Evolutionary conservation across 441 rosid species (phyloP).

Genomic region (Omphalea diandra): DNA sequence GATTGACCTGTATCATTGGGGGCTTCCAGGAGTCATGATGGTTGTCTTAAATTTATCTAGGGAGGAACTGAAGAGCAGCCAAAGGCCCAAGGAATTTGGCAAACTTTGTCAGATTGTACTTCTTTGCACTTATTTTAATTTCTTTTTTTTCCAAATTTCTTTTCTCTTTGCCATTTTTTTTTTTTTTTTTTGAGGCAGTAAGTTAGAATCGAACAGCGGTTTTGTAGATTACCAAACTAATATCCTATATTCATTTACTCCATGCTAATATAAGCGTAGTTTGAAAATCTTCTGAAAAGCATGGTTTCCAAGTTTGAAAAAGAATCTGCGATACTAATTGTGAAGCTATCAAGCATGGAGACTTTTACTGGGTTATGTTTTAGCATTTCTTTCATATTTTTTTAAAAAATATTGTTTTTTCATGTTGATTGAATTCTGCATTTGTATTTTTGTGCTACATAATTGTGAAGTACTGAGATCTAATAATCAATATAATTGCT

Average conservation of each 20-base stretch:
- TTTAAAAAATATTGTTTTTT: too few species aligned
- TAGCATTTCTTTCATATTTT: background rate
- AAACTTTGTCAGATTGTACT: background rate
- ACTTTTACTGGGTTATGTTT: background rate
- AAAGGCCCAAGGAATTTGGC: background rate
- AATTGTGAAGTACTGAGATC: too few species aligned
- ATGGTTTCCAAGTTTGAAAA: constrained; percentile 17
- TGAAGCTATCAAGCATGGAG: too few species aligned
- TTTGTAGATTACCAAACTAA: background rate
- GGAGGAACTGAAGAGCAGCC: background rate
- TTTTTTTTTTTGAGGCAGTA: background rate
- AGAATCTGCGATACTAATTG: background rate
- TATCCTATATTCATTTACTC: background rate
- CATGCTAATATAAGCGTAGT: background rate
- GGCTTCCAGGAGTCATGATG: background rate
- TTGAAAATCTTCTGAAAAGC: background rate
- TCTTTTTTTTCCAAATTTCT: background rate
- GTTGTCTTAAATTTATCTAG: background rate
- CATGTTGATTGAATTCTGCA: too few species aligned
- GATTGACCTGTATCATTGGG: background rate
- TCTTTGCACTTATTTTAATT: background rate
- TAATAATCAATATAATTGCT: too few species aligned
- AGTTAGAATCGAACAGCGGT: background rate
- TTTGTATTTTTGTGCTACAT: too few species aligned
- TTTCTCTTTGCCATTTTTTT: background rate